Conservation (phyloP, 1,284 basidiomycete species). For the Rugosomyces carneus region DNA sequence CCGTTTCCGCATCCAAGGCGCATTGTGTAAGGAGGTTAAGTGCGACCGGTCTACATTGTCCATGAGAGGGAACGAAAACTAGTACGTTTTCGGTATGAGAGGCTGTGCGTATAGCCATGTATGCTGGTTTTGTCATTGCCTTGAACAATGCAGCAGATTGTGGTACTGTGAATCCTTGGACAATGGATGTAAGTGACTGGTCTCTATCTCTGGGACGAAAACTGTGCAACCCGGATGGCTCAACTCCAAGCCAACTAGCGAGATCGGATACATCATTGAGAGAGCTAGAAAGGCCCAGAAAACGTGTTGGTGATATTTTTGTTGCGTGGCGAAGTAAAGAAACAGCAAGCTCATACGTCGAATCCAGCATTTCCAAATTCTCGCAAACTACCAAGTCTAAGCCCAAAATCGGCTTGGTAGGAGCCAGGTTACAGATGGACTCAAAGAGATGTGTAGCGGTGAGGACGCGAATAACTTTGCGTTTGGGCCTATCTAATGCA, state of each 20-base stretch:
- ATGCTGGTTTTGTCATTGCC: conserved; percentile 88
- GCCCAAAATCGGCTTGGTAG: conserved; percentile 29
- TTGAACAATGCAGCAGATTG: conserved; percentile 88
- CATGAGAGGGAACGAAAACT: conserved; percentile 86
- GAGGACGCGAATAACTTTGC: conserved; percentile 47
- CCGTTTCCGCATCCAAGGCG: conserved; percentile 69
- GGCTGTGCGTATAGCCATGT: conserved; percentile 52
- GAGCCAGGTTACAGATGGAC: conserved; percentile 30
- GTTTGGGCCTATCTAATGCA: conserved; percentile 25
- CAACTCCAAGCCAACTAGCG: conserved; percentile 79
- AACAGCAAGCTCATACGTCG: conserved; percentile 79
- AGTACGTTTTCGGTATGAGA: conserved; percentile 52
- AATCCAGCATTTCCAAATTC: conserved; percentile 81
- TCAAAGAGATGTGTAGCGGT: conserved; percentile 45
- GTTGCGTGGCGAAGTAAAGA: conserved; percentile 63
- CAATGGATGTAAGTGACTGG: conserved; percentile 65
- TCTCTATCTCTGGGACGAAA: conserved; percentile 85
- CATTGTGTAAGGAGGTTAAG: conserved; percentile 86
- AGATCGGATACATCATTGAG: conserved; percentile 79
- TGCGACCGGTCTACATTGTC: conserved; percentile 76
- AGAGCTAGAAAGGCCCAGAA: conserved; percentile 75
- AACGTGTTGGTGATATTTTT: conserved; percentile 58
- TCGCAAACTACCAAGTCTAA: conserved; percentile 77
- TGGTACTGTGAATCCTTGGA: conserved; percentile 81
- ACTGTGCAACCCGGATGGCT: conserved; percentile 59